Evolutionary conservation across 768 basidiomycete species (phyloP), one percentile per base, ranked within the genome.

Genomic region (Psilocybe subaeruginosa): DNA sequence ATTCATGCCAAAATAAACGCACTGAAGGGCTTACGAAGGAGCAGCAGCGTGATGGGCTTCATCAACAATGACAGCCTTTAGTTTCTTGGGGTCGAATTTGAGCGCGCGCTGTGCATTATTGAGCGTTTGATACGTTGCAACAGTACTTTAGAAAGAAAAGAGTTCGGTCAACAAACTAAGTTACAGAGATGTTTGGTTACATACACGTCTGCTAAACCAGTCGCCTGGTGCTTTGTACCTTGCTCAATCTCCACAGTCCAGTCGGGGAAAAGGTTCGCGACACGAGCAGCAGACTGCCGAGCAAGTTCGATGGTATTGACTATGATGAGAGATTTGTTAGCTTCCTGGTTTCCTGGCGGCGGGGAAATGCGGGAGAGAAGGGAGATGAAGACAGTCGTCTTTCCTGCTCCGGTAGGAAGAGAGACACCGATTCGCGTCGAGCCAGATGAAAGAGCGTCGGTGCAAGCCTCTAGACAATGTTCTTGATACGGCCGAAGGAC

Each of bases 31-130:
- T 57, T 76, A 96, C 87, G 95, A 95, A 31, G 90, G 88, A 8
- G 96, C 92, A 41, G 93, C 95, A 30, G 96, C 92, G 73, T 99
- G 97, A 71, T 98, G 97, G 0, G 96, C 96, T 75, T 97, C 95
- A 68, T 97, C 95, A 3, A 97, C 80, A 48, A 97, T 87, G 60
- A 97, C 79, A 14, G 89, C 90, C 68, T 90, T 93, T 63, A 93
- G 74, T 49, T 63, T 68, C 8, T 73, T 68, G 3, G 90, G 89
- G 68, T 88, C 79, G 70, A 96, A 97, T 71, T 96, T 97, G 5
- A 78, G 78, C 57, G 95, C 70, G 17, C 93, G 82, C 8, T 82
- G 75, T 4, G 80, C 72, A 58, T 83, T 88, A 35, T 87, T 78
- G 9, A 96, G 78, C 0, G 92, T 97, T 73, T 97, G 94, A 69